Conservation (phyloP, 1,284 basidiomycete genomes). For the Heliocybe sulcata region DNA sequence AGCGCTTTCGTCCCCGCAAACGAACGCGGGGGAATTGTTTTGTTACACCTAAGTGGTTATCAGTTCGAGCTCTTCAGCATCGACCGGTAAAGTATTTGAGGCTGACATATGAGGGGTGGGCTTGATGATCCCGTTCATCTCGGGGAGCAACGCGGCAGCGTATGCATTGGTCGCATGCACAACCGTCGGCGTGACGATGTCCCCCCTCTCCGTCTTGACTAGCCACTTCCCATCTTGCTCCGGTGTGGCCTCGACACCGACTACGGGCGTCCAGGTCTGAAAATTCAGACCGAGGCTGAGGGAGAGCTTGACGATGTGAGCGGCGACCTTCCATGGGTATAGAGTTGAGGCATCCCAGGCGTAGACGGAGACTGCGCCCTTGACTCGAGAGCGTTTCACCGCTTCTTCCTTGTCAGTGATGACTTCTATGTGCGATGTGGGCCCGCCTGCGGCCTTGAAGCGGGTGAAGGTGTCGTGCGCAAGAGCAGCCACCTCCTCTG, state of each 20-base stretch:
- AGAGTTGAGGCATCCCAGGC: constrained; percentile 15
- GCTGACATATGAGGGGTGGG: constrained; percentile 59
- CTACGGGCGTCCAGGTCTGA: constrained; percentile 15
- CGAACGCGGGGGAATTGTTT: constrained; percentile 13
- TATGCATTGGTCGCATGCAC: constrained; percentile 81
- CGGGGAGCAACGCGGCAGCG: constrained; percentile 54
- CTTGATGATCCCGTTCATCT: constrained; percentile 36
- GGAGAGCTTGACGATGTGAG: constrained; percentile 13
- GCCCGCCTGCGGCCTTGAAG: constrained; percentile 15
- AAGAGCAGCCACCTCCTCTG: constrained; percentile 8
- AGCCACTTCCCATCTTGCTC: constrained; percentile 11
- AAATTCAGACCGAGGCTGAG: constrained; percentile 13
- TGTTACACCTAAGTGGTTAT: constrained; percentile 10
- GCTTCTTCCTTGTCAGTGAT: constrained; percentile 14
- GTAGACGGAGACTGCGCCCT: constrained; percentile 13
- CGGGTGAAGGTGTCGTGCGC: constrained; percentile 6
- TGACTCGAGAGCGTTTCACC: constrained; percentile 16
- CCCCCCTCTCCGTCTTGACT: constrained; percentile 45
- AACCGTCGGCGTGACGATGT: constrained; percentile 47
- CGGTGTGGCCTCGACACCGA: background rate
- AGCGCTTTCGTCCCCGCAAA: constrained; percentile 12
- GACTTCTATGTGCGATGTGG: constrained; percentile 12
- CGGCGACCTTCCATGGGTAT: constrained; percentile 18
- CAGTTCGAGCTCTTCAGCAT: too few relatives aligned
- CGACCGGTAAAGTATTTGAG: too few relatives aligned